Conservation (phyloP, 495 filamentous ascomycete genomes). For the Talaromyces borbonicus region DNA sequence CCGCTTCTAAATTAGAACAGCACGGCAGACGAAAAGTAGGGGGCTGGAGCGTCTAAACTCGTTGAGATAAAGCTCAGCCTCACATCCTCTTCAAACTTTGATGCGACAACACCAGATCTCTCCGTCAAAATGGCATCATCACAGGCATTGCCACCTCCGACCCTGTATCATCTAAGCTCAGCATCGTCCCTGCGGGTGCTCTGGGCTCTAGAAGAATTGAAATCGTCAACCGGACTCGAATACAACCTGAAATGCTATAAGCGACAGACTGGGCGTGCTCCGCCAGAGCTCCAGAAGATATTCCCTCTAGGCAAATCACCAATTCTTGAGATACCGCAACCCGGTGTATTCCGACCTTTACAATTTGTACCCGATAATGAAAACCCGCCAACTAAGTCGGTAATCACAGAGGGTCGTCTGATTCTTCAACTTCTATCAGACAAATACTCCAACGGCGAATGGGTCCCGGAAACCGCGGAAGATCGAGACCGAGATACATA, state of each 20-base stretch:
- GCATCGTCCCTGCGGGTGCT: conserved; percentile 9
- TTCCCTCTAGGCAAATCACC: conserved; percentile 10
- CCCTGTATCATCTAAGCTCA: conserved; percentile 7
- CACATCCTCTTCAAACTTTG: no score
- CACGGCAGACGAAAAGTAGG: no score
- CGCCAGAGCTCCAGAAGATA: conserved; percentile 1
- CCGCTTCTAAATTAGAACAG: no score
- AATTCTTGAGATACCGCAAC: conserved; percentile 5
- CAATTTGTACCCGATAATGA: background rate
- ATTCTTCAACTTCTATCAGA: conserved; percentile 10
- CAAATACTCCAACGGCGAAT: conserved; percentile 7
- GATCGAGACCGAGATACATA: conserved; percentile 2
- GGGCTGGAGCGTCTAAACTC: no score
- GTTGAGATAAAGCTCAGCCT: no score
- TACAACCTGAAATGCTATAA: conserved; percentile 6
- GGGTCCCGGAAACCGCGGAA: conserved; percentile 2
- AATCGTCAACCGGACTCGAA: background rate
- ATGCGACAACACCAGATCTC: no score
- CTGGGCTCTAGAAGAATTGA: conserved; percentile 11
- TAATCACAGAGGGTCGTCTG: conserved; percentile 8
- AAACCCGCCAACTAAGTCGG: conserved; percentile 1
- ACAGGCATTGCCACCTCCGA: background rate
- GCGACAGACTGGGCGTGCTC: conserved; percentile 5
- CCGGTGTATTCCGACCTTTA: conserved; percentile 5
- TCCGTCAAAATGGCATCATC: background rate